Evolutionary conservation across 2,329 filamentous ascomycete species (phyloP).

Genomic region (Monilinia fructigena): DNA sequence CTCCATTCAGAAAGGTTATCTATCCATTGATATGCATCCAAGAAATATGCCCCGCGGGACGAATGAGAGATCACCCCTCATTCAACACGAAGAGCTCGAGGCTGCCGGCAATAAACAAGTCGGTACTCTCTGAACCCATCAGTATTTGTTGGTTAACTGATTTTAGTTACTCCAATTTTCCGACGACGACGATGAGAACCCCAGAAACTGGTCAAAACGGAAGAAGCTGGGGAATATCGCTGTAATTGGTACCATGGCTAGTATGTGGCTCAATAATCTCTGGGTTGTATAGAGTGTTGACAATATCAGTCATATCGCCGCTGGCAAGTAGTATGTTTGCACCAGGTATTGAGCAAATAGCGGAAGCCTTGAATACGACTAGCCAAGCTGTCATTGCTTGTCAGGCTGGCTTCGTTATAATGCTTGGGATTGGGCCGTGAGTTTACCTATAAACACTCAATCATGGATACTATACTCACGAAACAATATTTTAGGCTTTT

Average conservation of each 20-base stretch:
- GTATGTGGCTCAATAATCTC: conserved; percentile 25
- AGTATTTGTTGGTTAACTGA: conserved; percentile 4
- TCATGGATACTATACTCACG: neutral
- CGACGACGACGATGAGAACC: conserved; percentile 32
- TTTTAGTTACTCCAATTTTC: conserved; percentile 24
- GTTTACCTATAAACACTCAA: neutral
- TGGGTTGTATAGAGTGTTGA: neutral
- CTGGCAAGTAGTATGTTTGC: conserved; percentile 48
- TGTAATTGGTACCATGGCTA: conserved; percentile 34
- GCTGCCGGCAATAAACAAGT: conserved; percentile 18
- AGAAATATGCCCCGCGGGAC: conserved; percentile 2
- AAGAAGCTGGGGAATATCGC: conserved; percentile 35
- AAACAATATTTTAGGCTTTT: conserved; percentile 43
- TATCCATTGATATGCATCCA: conserved; percentile 8
- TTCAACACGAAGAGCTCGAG: conserved; percentile 23
- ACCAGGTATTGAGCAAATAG: conserved; percentile 49
- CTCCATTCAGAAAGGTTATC: neutral
- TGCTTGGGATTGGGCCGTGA: conserved; percentile 25
- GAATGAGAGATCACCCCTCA: conserved; percentile 28
- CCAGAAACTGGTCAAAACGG: conserved; percentile 32
- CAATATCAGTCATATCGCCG: conserved; percentile 23
- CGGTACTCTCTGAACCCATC: neutral
- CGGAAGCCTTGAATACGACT: conserved; percentile 33
- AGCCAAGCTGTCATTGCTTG: conserved; percentile 49
- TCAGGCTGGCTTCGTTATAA: conserved; percentile 42